A percentile compares a stretch with the other conserved stretches of the same genome.
phyloP scores from a whole-genome alignment of 2,329 filamentous ascomycete species.

The Fusarium kyushuense region DNA sequence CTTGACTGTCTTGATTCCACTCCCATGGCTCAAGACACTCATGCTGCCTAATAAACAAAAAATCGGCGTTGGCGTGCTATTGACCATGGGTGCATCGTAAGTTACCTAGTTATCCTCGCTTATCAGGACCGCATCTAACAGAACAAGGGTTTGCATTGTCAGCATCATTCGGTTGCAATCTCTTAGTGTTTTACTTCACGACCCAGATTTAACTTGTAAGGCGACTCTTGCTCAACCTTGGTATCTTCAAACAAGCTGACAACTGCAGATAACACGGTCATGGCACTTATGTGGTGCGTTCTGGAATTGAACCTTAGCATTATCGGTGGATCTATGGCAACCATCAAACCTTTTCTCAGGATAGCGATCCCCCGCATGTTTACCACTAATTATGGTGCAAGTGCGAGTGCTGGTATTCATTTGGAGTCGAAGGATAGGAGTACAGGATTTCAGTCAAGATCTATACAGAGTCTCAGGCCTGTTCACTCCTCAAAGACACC shows the following conservation, averaged over 20 bases:
- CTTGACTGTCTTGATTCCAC: constrained; percentile 15
- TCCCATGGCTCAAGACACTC: constrained; percentile 21
- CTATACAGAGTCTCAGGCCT: not conserved
- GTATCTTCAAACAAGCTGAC: not conserved
- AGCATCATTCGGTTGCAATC: constrained; percentile 22
- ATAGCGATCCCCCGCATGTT: constrained; percentile 20
- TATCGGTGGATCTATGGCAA: constrained; percentile 24
- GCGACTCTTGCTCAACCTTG: too few species aligned
- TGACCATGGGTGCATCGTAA: constrained; percentile 28
- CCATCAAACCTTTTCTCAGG: constrained; percentile 21
- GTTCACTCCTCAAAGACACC: not conserved
- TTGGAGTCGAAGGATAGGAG: constrained; percentile 3
- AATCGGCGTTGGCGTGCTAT: constrained; percentile 16
- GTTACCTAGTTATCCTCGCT: not conserved
- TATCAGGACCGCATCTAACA: not conserved
- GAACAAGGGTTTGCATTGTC: constrained; percentile 19
- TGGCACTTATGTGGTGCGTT: constrained; percentile 28
- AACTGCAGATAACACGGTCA: constrained; percentile 22
- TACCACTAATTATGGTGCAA: not conserved
- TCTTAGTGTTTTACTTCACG: constrained; percentile 11
- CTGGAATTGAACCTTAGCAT: constrained; percentile 32
- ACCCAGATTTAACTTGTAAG: constrained; percentile 22
- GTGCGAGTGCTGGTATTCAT: not conserved
- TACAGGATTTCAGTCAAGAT: not conserved
- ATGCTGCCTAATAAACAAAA: constrained; percentile 26